A percentile compares a stretch with the other conserved stretches of the same genome.
Conservation (phyloP, 2,329 filamentous ascomycete species). For the Talaromyces sp. region DNA sequence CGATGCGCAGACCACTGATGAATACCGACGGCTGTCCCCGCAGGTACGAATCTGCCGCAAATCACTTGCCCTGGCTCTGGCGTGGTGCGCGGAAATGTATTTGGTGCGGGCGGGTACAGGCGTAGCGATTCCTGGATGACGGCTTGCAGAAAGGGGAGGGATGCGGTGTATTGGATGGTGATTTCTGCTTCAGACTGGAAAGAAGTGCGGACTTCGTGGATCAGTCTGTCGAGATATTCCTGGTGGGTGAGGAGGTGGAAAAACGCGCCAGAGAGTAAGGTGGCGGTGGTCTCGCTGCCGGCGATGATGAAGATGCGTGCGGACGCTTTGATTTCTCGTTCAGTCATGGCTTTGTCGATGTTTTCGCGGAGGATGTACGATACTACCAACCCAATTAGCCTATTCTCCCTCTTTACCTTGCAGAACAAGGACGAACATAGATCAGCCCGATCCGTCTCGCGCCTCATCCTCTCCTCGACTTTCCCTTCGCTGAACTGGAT, state of each 20-base stretch:
- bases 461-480: slow-evolving; percentile 16
- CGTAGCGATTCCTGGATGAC: slow-evolving; percentile 43
- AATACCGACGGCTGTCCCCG: slow-evolving; percentile 39
- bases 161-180: slow-evolving; percentile 17
- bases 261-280: slow-evolving; percentile 31
- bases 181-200: slow-evolving; percentile 26
- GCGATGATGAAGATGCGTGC: slow-evolving; percentile 27
- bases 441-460: slow-evolving; percentile 16
- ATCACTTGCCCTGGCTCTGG: slow-evolving; percentile 2
- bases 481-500: slow-evolving; percentile 18
- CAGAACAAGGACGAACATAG: slow-evolving; percentile 10
- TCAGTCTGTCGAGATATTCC: slow-evolving; percentile 14
- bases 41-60: slow-evolving; percentile 2
- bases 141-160: slow-evolving; percentile 37
- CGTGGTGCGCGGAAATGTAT: neutral
- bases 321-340: slow-evolving; percentile 18
- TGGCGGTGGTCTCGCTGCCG: slow-evolving; percentile 37
- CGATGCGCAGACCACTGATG: slow-evolving; percentile 44
- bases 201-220: slow-evolving; percentile 17
- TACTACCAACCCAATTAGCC: neutral
- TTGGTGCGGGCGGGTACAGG: slow-evolving; percentile 34
- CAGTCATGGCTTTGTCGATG: slow-evolving; percentile 14
- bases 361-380: slow-evolving; percentile 19
- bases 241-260: slow-evolving; percentile 23
- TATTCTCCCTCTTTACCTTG: no score